These are phyloP conservation scores for Teratosphaeria nubilosa DNA, from an alignment of 2,329 filamentous ascomycete species.

Conservation along the genomic window DNA sequence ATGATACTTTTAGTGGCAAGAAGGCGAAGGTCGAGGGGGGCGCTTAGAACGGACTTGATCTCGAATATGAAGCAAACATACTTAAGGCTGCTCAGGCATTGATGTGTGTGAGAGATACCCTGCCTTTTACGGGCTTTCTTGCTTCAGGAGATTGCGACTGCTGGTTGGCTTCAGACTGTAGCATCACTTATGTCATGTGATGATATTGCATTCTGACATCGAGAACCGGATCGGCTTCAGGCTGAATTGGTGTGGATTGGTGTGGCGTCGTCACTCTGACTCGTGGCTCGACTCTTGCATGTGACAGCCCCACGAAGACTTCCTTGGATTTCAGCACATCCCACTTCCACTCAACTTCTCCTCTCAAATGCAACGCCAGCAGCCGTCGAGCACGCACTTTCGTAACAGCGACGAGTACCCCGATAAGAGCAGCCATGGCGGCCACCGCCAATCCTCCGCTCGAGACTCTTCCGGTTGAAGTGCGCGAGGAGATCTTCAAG, in stretches of 20 bases:
- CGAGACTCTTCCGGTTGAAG: not conserved
- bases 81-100: not conserved
- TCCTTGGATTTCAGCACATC: not conserved
- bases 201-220: not conserved
- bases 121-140: not conserved
- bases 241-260: too few species aligned
- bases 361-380: not conserved
- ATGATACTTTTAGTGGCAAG: conserved; percentile 11
- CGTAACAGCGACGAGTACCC: not conserved
- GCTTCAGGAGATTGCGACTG: not conserved
- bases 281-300: not conserved
- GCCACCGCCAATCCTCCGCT: not conserved
- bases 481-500: not conserved
- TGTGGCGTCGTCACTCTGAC: not conserved
- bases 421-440: not conserved
- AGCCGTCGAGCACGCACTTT: not conserved
- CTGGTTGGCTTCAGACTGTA: not conserved
- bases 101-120: not conserved
- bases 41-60: not conserved
- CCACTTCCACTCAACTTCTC: not conserved
- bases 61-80: not conserved
- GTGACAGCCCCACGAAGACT: not conserved
- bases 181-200: not conserved
- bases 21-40: conserved; percentile 18
- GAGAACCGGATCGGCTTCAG: too few species aligned